Evolutionary conservation across 352 stramenopile genomes (phyloP).

Genomic region (Phytophthora pluvialis): DNA sequence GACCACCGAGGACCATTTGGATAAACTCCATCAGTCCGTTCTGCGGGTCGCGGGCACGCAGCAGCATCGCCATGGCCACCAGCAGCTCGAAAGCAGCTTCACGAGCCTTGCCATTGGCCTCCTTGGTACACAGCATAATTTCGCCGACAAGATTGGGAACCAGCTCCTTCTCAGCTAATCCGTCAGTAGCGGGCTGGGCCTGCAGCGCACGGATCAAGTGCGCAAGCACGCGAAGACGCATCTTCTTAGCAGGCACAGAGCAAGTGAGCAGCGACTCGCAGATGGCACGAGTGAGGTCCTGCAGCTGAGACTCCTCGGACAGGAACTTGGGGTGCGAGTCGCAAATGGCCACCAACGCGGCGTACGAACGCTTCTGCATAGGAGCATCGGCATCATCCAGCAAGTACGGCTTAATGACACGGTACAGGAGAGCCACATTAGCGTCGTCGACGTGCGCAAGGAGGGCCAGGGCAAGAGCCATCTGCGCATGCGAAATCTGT

Average conservation of each 20-base stretch:
- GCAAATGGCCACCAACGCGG: conserved; percentile 87
- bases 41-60: conserved; percentile 65
- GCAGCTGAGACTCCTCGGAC: conserved; percentile 77
- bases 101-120: conserved; percentile 95
- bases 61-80: conserved; percentile 82
- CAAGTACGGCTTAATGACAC: conserved; percentile 90
- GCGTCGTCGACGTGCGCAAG: conserved; percentile 81
- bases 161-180: conserved; percentile 69
- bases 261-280: conserved; percentile 94
- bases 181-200: conserved; percentile 59
- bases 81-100: conserved; percentile 88
- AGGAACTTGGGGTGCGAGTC: conserved; percentile 86
- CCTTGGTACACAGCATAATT: conserved; percentile 97
- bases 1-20: conserved; percentile 92
- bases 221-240: conserved; percentile 92
- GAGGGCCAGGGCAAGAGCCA: conserved; percentile 81
- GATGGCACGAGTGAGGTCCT: conserved; percentile 94
- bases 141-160: conserved; percentile 94
- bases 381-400: conserved; percentile 84
- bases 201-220: conserved; percentile 83
- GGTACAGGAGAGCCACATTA: conserved; percentile 82
- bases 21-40: conserved; percentile 91
- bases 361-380: conserved; percentile 92
- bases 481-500: conserved; percentile 74
- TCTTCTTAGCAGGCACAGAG: conserved; percentile 95